These are phyloP conservation scores for Trifolium pratense DNA, from an alignment of 306 rosid genomes.

Conservation along the genomic window DNA sequence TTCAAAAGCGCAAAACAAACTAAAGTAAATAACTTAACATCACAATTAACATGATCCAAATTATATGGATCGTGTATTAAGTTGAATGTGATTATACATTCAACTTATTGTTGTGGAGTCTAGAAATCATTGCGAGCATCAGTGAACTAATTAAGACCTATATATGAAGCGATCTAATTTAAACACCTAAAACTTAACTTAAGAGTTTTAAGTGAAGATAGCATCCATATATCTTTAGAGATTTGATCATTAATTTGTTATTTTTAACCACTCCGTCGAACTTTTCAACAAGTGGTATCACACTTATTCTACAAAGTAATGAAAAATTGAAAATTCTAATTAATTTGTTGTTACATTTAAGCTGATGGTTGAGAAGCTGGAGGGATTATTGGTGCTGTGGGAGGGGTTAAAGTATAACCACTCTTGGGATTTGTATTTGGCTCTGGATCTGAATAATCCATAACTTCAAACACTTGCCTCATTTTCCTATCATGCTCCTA, in stretches of 20 bases:
- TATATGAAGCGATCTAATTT: neutral
- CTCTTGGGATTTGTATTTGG: conserved; percentile 75
- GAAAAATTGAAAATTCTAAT: neutral
- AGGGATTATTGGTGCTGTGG: conserved; percentile 47
- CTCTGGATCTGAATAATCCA: conserved; percentile 75
- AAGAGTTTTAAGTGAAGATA: neutral
- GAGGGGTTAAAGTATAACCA: conserved; percentile 58
- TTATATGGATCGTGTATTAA: neutral
- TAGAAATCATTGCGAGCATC: no score
- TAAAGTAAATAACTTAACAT: neutral
- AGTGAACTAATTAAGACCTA: neutral
- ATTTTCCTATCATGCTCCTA: conserved; percentile 49
- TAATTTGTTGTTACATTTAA: conserved; percentile 7
- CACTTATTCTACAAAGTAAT: neutral
- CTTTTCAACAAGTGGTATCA: neutral
- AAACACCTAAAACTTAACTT: neutral
- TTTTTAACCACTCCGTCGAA: no score
- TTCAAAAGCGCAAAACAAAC: conserved; percentile 3
- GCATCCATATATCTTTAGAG: neutral
- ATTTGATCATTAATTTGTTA: neutral
- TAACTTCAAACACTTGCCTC: conserved; percentile 41
- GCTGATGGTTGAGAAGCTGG: conserved; percentile 43
- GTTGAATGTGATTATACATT: conserved; percentile 5
- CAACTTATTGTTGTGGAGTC: neutral
- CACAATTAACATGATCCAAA: conserved; percentile 22